These are phyloP conservation scores for Thalia dealbata DNA, from an alignment of 176 grass and related monocot genomes.

Conservation along the genomic window DNA sequence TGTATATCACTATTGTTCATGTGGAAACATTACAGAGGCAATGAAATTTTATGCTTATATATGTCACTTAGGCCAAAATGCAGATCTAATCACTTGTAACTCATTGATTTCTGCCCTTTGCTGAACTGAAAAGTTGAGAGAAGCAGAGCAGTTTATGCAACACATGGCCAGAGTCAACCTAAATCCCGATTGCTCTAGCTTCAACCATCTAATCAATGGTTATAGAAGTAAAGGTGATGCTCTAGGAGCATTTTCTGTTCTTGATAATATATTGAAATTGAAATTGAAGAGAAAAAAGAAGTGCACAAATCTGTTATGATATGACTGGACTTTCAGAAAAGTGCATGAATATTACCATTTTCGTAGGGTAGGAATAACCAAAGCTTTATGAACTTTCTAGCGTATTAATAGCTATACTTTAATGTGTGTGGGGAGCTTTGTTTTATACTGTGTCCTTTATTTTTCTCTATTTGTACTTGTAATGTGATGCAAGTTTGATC, in stretches of 20 bases:
- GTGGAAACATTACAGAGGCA: slow-evolving; percentile 40
- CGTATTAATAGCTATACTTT: neutral
- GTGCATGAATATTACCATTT: too few species aligned
- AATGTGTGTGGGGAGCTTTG: neutral
- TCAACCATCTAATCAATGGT: slow-evolving; percentile 68
- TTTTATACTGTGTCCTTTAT: too few species aligned
- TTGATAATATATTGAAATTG: too few species aligned
- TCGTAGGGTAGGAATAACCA: too few species aligned
- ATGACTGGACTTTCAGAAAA: too few species aligned
- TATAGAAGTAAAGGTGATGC: slow-evolving; percentile 6
- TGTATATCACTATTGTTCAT: slow-evolving; percentile 35
- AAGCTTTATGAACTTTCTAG: neutral
- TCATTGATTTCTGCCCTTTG: slow-evolving; percentile 48
- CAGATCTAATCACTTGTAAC: slow-evolving; percentile 51
- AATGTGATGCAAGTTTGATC: too few species aligned
- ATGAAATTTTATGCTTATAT: slow-evolving; percentile 53
- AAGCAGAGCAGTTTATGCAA: slow-evolving; percentile 65
- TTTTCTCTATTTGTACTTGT: too few species aligned
- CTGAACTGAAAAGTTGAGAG: slow-evolving; percentile 39
- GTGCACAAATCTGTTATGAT: too few species aligned
- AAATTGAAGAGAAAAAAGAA: too few species aligned
- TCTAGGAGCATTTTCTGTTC: slow-evolving; percentile 49
- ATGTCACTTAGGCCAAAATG: slow-evolving; percentile 35
- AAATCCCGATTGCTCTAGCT: slow-evolving; percentile 32
- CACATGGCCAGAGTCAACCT: slow-evolving; percentile 62